Evolutionary conservation across 2,329 filamentous ascomycete species (phyloP).

Genomic region (Xylogone sp.): DNA sequence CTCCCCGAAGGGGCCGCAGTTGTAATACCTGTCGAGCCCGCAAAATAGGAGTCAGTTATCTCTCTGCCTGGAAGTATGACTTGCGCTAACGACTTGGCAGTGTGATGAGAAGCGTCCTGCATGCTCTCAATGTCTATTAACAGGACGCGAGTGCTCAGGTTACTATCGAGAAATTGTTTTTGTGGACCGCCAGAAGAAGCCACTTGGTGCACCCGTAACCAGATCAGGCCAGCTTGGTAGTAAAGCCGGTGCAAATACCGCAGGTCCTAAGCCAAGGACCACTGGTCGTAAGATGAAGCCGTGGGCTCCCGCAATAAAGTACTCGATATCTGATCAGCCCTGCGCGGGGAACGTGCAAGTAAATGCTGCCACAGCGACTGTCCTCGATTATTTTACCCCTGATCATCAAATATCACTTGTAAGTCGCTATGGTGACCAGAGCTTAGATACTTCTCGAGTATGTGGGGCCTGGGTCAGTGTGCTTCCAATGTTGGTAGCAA

Average conservation of each 20-base stretch:
- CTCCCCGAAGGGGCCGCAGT: too few relatives aligned
- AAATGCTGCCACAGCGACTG: not conserved
- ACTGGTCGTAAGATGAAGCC: not conserved
- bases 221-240: not conserved
- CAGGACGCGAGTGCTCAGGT: slow-evolving; percentile 19
- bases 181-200: slow-evolving; percentile 8
- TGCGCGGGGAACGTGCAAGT: not conserved
- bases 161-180: slow-evolving; percentile 20
- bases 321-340: not conserved
- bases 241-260: not conserved
- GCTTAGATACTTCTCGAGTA: slow-evolving; percentile 20
- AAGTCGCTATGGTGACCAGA: not conserved
- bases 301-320: not conserved
- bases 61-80: too few relatives aligned
- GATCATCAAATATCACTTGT: slow-evolving; percentile 9
- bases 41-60: too few relatives aligned
- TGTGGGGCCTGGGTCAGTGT: slow-evolving; percentile 38
- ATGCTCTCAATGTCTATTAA: slow-evolving; percentile 22
- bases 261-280: not conserved
- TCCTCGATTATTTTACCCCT: slow-evolving; percentile 7
- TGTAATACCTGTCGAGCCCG: too few relatives aligned
- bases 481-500: slow-evolving; percentile 27
- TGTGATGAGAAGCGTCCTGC: slow-evolving; percentile 24
- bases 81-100: too few relatives aligned
- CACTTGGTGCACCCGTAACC: not conserved